Conservation (phyloP, 192 early-diverging fungal species). For the Umbelopsis vinacea region DNA sequence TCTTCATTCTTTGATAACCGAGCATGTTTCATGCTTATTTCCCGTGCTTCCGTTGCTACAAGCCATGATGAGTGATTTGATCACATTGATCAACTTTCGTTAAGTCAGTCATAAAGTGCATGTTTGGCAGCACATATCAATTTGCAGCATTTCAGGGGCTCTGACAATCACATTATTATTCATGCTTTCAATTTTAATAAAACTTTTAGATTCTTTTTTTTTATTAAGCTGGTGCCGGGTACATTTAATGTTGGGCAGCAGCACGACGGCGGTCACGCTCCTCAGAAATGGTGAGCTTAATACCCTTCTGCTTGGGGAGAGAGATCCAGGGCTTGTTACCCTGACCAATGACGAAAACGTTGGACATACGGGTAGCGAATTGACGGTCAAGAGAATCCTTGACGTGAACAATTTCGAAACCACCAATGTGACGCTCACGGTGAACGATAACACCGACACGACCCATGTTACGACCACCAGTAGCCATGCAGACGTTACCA, state of each 20-base stretch:
- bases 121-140: too few relatives aligned
- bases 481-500: conserved; percentile 96
- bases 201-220: not conserved
- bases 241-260: conserved; percentile 20
- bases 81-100: not conserved
- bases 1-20: not conserved
- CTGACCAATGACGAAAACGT: conserved; percentile 91
- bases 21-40: too few relatives aligned
- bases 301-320: conserved; percentile 98
- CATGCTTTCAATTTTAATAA: not conserved
- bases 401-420: conserved; percentile 99
- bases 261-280: conserved; percentile 94
- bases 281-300: conserved; percentile 99
- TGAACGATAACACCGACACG: conserved; percentile 96
- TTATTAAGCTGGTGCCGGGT: not conserved
- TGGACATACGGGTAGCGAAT: conserved; percentile 97
- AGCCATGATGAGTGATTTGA: too few relatives aligned
- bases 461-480: conserved; percentile 98
- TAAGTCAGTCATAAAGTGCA: not conserved
- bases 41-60: too few relatives aligned
- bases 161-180: too few relatives aligned
- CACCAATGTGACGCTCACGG: conserved; percentile 96
- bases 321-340: conserved; percentile 95
- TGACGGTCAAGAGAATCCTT: conserved; percentile 95
- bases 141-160: too few relatives aligned